phyloP scores from a whole-genome alignment of 305 asterid genomes.

The Fraxinus angustifolia region DNA sequence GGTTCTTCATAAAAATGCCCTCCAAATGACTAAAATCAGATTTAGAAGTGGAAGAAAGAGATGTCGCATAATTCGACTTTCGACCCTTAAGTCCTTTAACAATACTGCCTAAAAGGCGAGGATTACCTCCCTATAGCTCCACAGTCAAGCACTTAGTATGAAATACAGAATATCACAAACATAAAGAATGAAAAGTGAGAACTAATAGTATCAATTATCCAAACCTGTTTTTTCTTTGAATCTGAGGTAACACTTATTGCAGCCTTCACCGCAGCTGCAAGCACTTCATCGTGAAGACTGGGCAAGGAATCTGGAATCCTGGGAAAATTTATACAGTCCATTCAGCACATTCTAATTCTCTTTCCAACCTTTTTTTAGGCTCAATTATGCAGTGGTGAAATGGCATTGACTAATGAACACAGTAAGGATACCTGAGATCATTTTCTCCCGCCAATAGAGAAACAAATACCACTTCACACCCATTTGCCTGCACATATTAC shows the following conservation, averaged over 20 bases:
- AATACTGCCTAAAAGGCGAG: constrained; percentile 56
- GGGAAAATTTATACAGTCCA: constrained; percentile 18
- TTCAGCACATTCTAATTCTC: constrained; percentile 19
- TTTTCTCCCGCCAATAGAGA: constrained; percentile 63
- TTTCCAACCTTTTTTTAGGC: constrained; percentile 1
- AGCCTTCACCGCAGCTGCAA: constrained; percentile 77
- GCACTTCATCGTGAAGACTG: constrained; percentile 81
- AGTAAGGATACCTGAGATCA: constrained; percentile 65
- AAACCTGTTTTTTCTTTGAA: constrained; percentile 69
- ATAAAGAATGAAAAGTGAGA: constrained; percentile 20
- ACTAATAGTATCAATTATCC: constrained; percentile 8
- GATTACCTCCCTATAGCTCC: constrained; percentile 53
- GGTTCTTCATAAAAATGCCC: constrained; percentile 50
- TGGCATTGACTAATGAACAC: constrained; percentile 16
- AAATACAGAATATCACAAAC: constrained; percentile 7
- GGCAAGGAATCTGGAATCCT: constrained; percentile 86
- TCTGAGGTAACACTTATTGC: constrained; percentile 54
- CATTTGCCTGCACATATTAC: constrained; percentile 52
- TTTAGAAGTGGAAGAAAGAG: constrained; percentile 32
- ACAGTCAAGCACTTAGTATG: constrained; percentile 23
- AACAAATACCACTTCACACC: constrained; percentile 70
- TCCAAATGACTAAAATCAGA: constrained; percentile 56
- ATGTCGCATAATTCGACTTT: constrained; percentile 36
- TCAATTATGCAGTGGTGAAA: constrained; percentile 23
- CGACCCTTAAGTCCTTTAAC: constrained; percentile 67